Evolutionary conservation across 306 rosid species (phyloP).

Genomic region (Quercus dentata): DNA sequence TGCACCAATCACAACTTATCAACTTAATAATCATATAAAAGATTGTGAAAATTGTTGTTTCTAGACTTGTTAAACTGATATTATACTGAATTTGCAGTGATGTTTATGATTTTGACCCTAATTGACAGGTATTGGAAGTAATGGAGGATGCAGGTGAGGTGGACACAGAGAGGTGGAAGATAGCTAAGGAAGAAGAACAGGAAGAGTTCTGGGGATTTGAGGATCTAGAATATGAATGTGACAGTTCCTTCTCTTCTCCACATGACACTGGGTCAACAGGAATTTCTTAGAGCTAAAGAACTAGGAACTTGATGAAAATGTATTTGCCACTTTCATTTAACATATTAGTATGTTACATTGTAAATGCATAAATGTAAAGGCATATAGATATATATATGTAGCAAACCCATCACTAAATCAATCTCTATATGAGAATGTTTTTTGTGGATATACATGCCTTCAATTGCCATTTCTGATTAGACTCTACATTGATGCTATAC

Average conservation of each 20-base stretch:
- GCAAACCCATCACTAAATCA: neutral
- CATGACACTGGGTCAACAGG: constrained; percentile 48
- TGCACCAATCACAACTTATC: too few species aligned
- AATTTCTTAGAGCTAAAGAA: constrained; percentile 30
- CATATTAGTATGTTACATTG: neutral
- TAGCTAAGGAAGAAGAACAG: constrained; percentile 79
- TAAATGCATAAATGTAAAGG: constrained; percentile 16
- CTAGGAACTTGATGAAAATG: neutral
- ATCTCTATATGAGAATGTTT: neutral
- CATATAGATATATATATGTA: too few species aligned
- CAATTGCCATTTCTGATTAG: neutral
- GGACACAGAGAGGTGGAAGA: constrained; percentile 72
- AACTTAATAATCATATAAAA: too few species aligned
- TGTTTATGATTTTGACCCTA: neutral
- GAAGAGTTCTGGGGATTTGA: constrained; percentile 92
- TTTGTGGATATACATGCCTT: neutral
- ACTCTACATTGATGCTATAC: neutral
- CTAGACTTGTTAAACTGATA: too few species aligned
- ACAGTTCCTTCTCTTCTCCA: constrained; percentile 72
- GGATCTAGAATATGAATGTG: constrained; percentile 78
- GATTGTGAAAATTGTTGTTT: too few species aligned
- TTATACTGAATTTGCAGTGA: neutral
- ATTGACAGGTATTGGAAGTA: constrained; percentile 65
- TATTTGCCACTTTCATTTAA: constrained; percentile 12
- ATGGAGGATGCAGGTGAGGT: constrained; percentile 60